Conservation (phyloP, 2,329 filamentous ascomycete genomes). For the Calonectria leucothoes region DNA sequence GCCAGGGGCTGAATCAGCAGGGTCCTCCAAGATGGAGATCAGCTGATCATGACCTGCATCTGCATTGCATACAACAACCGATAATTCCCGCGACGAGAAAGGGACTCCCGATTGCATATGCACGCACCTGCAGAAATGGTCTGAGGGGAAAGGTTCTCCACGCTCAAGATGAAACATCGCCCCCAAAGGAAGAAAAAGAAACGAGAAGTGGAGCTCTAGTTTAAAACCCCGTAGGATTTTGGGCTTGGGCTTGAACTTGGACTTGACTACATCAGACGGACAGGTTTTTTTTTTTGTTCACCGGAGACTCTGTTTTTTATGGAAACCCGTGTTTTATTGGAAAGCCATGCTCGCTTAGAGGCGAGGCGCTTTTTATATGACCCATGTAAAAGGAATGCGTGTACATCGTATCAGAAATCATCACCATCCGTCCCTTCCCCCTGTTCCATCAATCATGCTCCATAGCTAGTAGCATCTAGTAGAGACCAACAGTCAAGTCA, state of each 20-base stretch:
- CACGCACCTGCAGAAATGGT: neutral
- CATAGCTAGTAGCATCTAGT: conserved; percentile 25
- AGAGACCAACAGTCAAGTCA: conserved; percentile 64
- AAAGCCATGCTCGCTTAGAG: neutral
- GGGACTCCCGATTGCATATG: neutral
- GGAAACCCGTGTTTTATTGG: neutral
- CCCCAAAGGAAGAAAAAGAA: neutral
- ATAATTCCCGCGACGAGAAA: neutral
- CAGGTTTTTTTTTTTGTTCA: too few species aligned
- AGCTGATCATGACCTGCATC: conserved; percentile 2
- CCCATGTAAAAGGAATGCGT: neutral
- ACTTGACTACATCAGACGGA: neutral
- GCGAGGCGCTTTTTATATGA: neutral
- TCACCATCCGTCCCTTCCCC: neutral
- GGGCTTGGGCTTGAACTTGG: conserved; percentile 1
- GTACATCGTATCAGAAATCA: neutral
- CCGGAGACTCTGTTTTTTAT: neutral
- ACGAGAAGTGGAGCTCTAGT: neutral
- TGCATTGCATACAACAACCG: conserved; percentile 3
- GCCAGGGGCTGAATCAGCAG: neutral
- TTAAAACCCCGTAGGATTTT: neutral
- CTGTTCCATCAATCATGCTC: neutral
- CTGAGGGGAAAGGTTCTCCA: neutral
- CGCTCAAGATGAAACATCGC: neutral
- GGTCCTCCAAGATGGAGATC: neutral